A percentile compares a stretch with the other conserved stretches of the same genome.
phyloP scores from a whole-genome alignment of 1,284 basidiomycete genomes.

The Malassezia sp. region DNA sequence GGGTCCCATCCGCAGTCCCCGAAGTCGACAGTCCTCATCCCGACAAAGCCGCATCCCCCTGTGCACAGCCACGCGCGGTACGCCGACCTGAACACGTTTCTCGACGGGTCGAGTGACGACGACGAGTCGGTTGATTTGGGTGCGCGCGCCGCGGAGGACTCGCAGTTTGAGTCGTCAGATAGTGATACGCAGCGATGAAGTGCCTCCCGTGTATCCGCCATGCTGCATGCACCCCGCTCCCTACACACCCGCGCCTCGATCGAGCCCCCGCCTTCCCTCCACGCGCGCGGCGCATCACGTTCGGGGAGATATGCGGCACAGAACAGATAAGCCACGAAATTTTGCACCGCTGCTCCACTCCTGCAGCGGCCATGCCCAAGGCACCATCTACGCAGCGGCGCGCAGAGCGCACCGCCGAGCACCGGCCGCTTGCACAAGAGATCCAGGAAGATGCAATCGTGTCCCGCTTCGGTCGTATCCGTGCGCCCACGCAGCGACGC shows the following conservation, averaged over 20 bases:
- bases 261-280: background rate
- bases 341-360: slow-evolving; percentile 2
- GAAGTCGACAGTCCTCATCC: background rate
- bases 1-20: background rate
- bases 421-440: slow-evolving; percentile 14
- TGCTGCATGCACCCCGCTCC: too few relatives aligned
- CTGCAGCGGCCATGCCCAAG: slow-evolving; percentile 14
- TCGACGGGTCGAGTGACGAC: slow-evolving; percentile 31
- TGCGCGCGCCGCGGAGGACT: slow-evolving; percentile 29
- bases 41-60: background rate
- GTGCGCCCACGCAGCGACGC: slow-evolving; percentile 7
- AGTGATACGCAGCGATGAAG: too few relatives aligned
- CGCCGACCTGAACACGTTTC: slow-evolving; percentile 37
- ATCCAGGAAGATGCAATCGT: slow-evolving; percentile 12
- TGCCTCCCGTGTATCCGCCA: too few relatives aligned
- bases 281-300: too few relatives aligned
- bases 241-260: background rate
- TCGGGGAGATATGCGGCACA: too few relatives aligned
- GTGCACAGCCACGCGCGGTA: slow-evolving; percentile 18
- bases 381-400: slow-evolving; percentile 14
- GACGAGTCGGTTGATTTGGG: slow-evolving; percentile 22
- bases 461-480: slow-evolving; percentile 14
- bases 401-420: slow-evolving; percentile 3
- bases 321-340: background rate
- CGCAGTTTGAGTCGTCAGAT: slow-evolving; percentile 18